phyloP scores from a whole-genome alignment of 805 yeast species.

The Candida methanosorbosa region DNA sequence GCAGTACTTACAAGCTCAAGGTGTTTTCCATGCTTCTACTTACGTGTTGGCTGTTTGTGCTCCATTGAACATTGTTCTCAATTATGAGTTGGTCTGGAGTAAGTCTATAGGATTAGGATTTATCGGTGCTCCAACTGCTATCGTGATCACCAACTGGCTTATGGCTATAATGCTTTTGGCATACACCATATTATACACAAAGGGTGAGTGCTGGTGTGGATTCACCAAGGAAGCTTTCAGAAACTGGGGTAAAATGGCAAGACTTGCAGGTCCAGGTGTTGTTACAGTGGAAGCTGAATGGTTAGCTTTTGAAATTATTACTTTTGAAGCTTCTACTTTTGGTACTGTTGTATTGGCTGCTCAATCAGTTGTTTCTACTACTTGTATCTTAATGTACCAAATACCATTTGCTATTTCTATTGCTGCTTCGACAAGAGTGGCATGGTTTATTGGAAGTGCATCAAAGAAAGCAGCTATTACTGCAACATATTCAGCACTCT shows the following conservation, averaged over 20 bases:
- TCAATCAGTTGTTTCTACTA: conserved; percentile 62
- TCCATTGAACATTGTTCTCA: conserved; percentile 61
- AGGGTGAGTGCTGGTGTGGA: conserved; percentile 33
- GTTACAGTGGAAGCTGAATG: conserved; percentile 75
- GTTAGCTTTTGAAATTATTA: conserved; percentile 68
- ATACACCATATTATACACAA: conserved; percentile 37
- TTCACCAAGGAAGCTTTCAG: conserved; percentile 28
- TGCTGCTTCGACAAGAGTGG: conserved; percentile 69
- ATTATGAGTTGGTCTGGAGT: conserved; percentile 66
- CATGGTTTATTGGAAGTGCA: conserved; percentile 64
- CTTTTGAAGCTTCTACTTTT: conserved; percentile 58
- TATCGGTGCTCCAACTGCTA: conserved; percentile 71
- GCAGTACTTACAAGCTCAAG: conserved; percentile 69
- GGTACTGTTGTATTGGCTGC: conserved; percentile 61
- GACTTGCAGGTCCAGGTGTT: conserved; percentile 63
- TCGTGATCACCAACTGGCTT: conserved; percentile 59
- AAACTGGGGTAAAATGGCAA: conserved; percentile 59
- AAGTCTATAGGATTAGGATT: conserved; percentile 47
- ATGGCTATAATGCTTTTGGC: conserved; percentile 52
- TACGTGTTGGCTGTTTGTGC: conserved; percentile 64
- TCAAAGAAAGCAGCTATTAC: conserved; percentile 20
- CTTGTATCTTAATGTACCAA: conserved; percentile 62
- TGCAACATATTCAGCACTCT: conserved; percentile 19
- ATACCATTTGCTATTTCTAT: conserved; percentile 70
- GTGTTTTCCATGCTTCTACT: conserved; percentile 73